Percentiles rank a stretch among this genome's conserved stretches.
phyloP scores from a whole-genome alignment of 202 grass and related monocot genomes.

The Panicum virgatum region DNA sequence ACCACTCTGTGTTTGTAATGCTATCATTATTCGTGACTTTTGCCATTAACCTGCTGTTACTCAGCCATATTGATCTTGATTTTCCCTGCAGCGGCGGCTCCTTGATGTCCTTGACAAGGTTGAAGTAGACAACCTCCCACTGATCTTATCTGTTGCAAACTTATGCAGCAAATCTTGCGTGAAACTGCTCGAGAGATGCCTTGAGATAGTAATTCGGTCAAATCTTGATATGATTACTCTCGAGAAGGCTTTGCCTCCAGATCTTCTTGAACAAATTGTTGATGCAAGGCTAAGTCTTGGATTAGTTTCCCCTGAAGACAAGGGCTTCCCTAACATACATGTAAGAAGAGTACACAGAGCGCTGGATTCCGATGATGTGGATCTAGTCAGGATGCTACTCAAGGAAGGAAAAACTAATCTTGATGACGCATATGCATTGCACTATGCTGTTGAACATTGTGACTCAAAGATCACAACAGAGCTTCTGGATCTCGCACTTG shows the following conservation, averaged over 20 bases:
- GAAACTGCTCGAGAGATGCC: constrained; percentile 61
- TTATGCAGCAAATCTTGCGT: constrained; percentile 64
- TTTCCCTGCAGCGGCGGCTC: constrained; percentile 66
- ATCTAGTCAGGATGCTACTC: constrained; percentile 87
- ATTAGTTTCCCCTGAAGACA: constrained; percentile 43
- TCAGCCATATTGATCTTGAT: background rate
- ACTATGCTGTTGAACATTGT: constrained; percentile 90
- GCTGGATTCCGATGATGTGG: constrained; percentile 84
- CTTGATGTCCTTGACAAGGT: constrained; percentile 85
- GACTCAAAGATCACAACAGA: constrained; percentile 88
- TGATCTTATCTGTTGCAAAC: constrained; percentile 70
- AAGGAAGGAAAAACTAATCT: constrained; percentile 84
- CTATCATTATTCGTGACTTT: background rate
- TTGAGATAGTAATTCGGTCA: constrained; percentile 64
- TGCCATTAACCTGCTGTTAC: background rate
- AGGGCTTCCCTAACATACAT: constrained; percentile 64
- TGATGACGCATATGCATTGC: constrained; percentile 86
- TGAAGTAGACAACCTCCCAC: constrained; percentile 65
- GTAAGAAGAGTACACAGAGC: constrained; percentile 73
- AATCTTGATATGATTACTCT: constrained; percentile 72
- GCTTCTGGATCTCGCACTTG: constrained; percentile 81
- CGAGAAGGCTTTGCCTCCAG: constrained; percentile 61
- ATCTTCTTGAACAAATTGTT: constrained; percentile 64
- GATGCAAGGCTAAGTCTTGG: constrained; percentile 56
- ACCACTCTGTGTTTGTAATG: background rate